phyloP scores from a whole-genome alignment of 306 rosid species.

The Castanea sativa region DNA sequence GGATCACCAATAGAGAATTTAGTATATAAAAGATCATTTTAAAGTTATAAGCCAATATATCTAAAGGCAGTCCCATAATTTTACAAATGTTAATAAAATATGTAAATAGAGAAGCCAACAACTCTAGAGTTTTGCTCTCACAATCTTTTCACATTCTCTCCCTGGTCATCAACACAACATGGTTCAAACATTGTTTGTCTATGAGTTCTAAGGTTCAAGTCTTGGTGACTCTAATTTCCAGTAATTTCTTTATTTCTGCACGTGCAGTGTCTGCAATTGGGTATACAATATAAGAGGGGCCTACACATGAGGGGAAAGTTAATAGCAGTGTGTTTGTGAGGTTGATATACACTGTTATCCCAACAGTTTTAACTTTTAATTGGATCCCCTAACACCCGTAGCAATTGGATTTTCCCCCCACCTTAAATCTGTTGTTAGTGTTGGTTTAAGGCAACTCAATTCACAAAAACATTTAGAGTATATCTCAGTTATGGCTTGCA shows the following conservation, averaged over 20 bases:
- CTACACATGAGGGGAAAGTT: neutral
- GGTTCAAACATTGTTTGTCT: constrained; percentile 14
- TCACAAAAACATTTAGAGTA: neutral
- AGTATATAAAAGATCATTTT: neutral
- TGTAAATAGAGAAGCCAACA: neutral
- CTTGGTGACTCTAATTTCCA: neutral
- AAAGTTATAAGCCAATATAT: neutral
- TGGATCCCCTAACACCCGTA: neutral
- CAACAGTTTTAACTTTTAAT: neutral
- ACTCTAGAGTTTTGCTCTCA: neutral
- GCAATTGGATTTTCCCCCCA: neutral
- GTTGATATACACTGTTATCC: neutral
- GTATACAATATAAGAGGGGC: neutral
- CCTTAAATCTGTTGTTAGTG: neutral
- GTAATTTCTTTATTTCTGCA: neutral
- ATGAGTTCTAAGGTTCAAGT: neutral
- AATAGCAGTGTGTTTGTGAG: neutral
- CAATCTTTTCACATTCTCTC: neutral
- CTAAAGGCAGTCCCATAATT: too few relatives aligned
- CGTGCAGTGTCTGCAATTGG: neutral
- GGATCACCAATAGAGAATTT: neutral
- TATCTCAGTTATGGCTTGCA: neutral
- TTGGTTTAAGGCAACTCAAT: neutral
- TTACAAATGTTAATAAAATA: too few relatives aligned
- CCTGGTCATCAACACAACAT: neutral